Percentiles rank a stretch among this genome's conserved stretches.
phyloP scores from a whole-genome alignment of 2,329 filamentous ascomycete genomes.

The Coleophoma cylindrospora region DNA sequence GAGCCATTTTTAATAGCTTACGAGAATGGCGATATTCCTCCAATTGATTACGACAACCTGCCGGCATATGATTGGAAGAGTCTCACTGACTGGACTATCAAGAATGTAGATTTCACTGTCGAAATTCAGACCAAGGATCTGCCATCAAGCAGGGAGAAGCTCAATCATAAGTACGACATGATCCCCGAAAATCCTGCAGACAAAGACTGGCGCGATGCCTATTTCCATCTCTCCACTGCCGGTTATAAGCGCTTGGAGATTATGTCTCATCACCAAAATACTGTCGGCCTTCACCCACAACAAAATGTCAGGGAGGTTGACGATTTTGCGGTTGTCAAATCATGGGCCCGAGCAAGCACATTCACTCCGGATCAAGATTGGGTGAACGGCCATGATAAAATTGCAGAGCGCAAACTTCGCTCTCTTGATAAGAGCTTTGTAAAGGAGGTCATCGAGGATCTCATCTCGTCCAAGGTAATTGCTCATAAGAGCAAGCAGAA shows the following conservation, averaged over 20 bases:
- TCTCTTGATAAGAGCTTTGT: constrained; percentile 6
- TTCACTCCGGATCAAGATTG: constrained; percentile 46
- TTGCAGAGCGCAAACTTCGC: constrained; percentile 43
- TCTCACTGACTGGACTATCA: constrained; percentile 62
- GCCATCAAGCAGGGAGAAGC: constrained; percentile 37
- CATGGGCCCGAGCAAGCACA: constrained; percentile 56
- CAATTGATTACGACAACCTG: constrained; percentile 59
- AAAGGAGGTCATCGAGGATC: constrained; percentile 14
- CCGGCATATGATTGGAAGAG: constrained; percentile 63
- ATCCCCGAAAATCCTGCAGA: constrained; percentile 18
- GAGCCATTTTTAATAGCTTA: constrained; percentile 62
- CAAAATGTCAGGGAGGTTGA: constrained; percentile 17
- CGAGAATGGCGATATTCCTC: constrained; percentile 52
- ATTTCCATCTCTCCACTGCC: constrained; percentile 47
- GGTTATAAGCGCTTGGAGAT: constrained; percentile 25
- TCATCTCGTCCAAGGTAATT: constrained; percentile 30
- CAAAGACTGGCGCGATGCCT: constrained; percentile 50
- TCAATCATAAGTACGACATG: constrained; percentile 36
- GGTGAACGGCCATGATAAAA: constrained; percentile 29
- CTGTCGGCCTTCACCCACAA: constrained; percentile 24
- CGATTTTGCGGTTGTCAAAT: constrained; percentile 40
- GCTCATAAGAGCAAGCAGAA: constrained; percentile 48
- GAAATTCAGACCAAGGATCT: constrained; percentile 39
- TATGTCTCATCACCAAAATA: constrained; percentile 39
- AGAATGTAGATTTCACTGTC: constrained; percentile 30